phyloP scores from a whole-genome alignment of 2,329 filamentous ascomycete genomes.

The Diaporthe capsici region DNA sequence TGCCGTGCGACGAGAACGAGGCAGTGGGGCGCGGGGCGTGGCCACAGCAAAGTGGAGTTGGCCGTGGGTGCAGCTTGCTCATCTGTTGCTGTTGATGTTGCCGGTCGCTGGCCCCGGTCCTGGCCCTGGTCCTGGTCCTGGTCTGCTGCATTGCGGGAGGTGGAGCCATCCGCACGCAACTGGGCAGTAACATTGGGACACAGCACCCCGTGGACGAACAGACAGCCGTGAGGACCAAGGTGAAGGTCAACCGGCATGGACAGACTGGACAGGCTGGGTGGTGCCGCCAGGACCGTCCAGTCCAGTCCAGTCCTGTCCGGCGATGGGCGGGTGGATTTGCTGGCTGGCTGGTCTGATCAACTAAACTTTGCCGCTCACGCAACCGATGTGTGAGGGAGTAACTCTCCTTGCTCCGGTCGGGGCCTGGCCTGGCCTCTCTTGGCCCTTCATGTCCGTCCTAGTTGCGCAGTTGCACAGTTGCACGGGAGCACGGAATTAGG shows the following conservation, averaged over 20 bases:
- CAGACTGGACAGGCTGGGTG: not conserved
- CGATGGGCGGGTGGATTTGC: not conserved
- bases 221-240: not conserved
- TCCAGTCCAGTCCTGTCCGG: not conserved
- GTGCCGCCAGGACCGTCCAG: not conserved
- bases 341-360: conserved; percentile 13
- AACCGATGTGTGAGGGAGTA: conserved; percentile 25
- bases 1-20: conserved; percentile 17
- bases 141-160: conserved; percentile 34
- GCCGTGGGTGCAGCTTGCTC: conserved; percentile 20
- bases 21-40: conserved; percentile 22
- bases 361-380: conserved; percentile 20
- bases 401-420: conserved; percentile 26
- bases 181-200: conserved; percentile 27
- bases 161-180: conserved; percentile 35
- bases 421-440: conserved; percentile 16
- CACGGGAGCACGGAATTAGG: conserved; percentile 17
- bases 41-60: conserved; percentile 18
- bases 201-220: conserved; percentile 1
- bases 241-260: not conserved
- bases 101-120: not conserved
- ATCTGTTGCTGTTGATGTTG: conserved; percentile 20
- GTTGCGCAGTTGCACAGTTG: conserved; percentile 24
- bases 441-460: not conserved
- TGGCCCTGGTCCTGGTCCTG: not conserved